Conservation (phyloP, 2,329 filamentous ascomycete genomes). For the Graphilbum fragrans region DNA sequence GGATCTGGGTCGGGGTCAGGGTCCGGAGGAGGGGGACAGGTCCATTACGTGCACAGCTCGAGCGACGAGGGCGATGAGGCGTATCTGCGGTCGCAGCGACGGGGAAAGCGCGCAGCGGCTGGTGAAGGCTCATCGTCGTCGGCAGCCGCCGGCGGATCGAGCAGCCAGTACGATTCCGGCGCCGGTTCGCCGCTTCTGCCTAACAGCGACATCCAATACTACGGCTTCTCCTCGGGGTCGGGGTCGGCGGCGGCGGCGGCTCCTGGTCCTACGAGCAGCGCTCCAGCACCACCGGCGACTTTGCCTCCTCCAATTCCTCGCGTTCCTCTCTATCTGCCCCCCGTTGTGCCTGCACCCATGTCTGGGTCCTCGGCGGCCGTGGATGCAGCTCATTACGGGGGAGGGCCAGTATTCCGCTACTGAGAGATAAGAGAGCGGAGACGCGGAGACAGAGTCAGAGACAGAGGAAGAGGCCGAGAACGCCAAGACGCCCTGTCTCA, state of each 20-base stretch:
- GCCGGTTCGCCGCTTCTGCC: too few species aligned
- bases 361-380: background rate
- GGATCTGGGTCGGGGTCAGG: too few species aligned
- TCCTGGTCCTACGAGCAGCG: too few species aligned
- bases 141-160: background rate
- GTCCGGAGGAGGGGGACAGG: too few species aligned
- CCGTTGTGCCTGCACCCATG: background rate
- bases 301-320: background rate
- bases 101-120: background rate
- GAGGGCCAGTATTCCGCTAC: constrained; percentile 2
- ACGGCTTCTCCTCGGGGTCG: too few species aligned
- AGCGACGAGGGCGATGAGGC: constrained; percentile 8
- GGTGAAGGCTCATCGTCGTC: background rate
- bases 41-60: background rate
- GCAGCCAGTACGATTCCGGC: too few species aligned
- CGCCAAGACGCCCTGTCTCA: too few species aligned
- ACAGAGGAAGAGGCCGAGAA: too few species aligned
- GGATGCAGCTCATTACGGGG: constrained; percentile 1
- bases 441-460: too few species aligned
- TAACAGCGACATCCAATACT: too few species aligned
- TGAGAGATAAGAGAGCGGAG: background rate
- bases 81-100: constrained; percentile 6
- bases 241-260: background rate
- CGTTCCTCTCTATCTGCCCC: background rate
- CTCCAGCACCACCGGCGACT: background rate